Evolutionary conservation across 1,284 basidiomycete genomes (phyloP).

Genomic region (Rhodotorula mucilaginosa): DNA sequence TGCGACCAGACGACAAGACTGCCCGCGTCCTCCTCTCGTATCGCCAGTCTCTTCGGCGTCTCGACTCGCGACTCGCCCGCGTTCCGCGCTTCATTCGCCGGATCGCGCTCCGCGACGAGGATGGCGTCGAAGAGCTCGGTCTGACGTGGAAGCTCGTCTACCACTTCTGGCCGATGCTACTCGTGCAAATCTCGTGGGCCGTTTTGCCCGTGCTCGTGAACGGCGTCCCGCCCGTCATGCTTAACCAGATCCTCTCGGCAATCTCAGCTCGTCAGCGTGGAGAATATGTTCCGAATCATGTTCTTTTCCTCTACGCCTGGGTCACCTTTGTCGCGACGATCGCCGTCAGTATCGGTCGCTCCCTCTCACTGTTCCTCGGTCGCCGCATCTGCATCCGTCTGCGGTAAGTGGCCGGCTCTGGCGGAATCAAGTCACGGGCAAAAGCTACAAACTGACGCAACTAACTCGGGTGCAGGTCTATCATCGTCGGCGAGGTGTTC

Average conservation of each 20-base stretch:
- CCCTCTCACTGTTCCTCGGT: conserved; percentile 55
- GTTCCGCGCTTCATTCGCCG: conserved; percentile 20
- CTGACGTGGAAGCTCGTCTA: conserved; percentile 50
- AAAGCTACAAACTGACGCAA: too few relatives aligned
- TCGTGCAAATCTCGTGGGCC: conserved; percentile 51
- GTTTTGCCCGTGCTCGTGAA: conserved; percentile 51
- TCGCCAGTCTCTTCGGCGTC: conserved; percentile 43
- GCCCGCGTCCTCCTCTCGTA: conserved; percentile 52
- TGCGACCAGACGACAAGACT: conserved; percentile 55
- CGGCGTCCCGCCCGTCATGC: conserved; percentile 54
- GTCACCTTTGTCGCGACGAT: conserved; percentile 54
- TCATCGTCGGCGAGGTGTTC: conserved; percentile 57
- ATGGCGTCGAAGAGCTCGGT: conserved; percentile 41
- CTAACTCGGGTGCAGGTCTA: conserved; percentile 44
- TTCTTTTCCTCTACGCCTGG: conserved; percentile 55
- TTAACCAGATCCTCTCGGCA: conserved; percentile 54
- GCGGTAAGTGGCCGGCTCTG: neutral
- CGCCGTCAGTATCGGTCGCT: conserved; percentile 49
- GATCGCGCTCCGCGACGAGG: neutral
- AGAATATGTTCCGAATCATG: conserved; percentile 50
- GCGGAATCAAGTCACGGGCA: too few relatives aligned
- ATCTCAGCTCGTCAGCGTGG: conserved; percentile 48
- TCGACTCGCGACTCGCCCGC: conserved; percentile 18
- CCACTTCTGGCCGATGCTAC: conserved; percentile 48
- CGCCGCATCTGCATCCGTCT: conserved; percentile 53